Conservation (phyloP, 2,329 filamentous ascomycete species). For the Aspergillus aculeatus region DNA sequence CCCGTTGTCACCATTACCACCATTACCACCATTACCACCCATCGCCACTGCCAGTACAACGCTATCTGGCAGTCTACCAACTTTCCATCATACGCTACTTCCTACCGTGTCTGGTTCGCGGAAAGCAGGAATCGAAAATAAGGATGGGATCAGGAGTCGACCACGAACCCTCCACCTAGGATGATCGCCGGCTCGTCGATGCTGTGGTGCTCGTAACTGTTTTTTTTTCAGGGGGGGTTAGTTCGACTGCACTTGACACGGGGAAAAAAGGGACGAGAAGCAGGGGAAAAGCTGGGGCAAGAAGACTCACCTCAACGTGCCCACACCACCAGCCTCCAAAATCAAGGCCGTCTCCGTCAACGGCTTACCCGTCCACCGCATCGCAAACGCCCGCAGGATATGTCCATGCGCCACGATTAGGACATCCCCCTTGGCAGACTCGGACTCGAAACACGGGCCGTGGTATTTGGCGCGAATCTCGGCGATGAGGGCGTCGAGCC, state of each 20-base stretch:
- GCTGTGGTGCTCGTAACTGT: constrained; percentile 75
- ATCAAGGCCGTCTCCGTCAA: constrained; percentile 75
- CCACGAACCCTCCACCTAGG: constrained; percentile 68
- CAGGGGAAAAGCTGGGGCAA: neutral
- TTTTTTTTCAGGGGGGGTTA: constrained; percentile 40
- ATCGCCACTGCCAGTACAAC: too few relatives aligned
- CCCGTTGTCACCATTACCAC: too few relatives aligned
- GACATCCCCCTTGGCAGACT: constrained; percentile 60
- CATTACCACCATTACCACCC: too few relatives aligned
- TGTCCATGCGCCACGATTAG: constrained; percentile 86
- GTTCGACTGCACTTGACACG: neutral
- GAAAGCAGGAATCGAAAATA: too few relatives aligned
- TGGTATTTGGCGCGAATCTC: constrained; percentile 71
- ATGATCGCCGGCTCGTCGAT: constrained; percentile 78
- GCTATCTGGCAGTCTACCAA: too few relatives aligned
- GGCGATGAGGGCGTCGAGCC: constrained; percentile 72
- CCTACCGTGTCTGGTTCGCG: too few relatives aligned
- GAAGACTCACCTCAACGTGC: constrained; percentile 65
- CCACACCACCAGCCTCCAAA: constrained; percentile 84
- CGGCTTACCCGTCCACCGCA: constrained; percentile 75
- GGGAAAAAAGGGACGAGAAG: neutral
- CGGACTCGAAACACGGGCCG: constrained; percentile 58
- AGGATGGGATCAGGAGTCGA: constrained; percentile 26
- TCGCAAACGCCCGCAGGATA: constrained; percentile 82
- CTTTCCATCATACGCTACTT: too few relatives aligned